Evolutionary conservation across 2,329 filamentous ascomycete species (phyloP).

Genomic region (Paecilomyces sp.): DNA sequence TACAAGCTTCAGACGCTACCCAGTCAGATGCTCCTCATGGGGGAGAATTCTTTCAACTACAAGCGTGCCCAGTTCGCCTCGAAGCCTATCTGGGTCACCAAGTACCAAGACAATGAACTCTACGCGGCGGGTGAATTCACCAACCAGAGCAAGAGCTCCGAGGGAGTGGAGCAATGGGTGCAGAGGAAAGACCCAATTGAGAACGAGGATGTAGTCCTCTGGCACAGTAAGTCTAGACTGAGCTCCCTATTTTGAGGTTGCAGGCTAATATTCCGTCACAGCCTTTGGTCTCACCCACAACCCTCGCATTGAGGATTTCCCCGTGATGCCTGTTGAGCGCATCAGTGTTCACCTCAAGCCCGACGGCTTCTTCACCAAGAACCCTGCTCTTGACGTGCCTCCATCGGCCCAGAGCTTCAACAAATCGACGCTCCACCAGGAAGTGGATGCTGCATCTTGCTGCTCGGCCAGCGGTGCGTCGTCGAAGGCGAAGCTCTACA

Average conservation of each 20-base stretch:
- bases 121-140: slow-evolving; percentile 51
- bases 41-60: slow-evolving; percentile 40
- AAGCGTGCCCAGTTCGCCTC: slow-evolving; percentile 49
- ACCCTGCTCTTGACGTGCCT: slow-evolving; percentile 43
- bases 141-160: slow-evolving; percentile 49
- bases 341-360: slow-evolving; percentile 43
- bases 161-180: slow-evolving; percentile 48
- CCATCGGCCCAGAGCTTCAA: slow-evolving; percentile 35
- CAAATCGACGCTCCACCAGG: slow-evolving; percentile 29
- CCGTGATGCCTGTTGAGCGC: slow-evolving; percentile 59
- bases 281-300: slow-evolving; percentile 56
- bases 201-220: slow-evolving; percentile 37
- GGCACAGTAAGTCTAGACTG: slow-evolving; percentile 26
- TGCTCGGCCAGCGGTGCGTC: slow-evolving; percentile 12
- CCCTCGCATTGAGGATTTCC: slow-evolving; percentile 59
- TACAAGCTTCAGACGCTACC: slow-evolving; percentile 52
- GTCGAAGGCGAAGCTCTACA: slow-evolving; percentile 25
- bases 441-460: slow-evolving; percentile 9
- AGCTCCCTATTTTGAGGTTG: slow-evolving; percentile 25
- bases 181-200: slow-evolving; percentile 40
- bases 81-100: slow-evolving; percentile 50
- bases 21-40: slow-evolving; percentile 52
- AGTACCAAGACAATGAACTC: slow-evolving; percentile 46
- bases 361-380: slow-evolving; percentile 47
- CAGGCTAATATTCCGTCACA: slow-evolving; percentile 5